Percentiles rank a stretch among this genome's conserved stretches.
Evolutionary conservation across 169 alveolate genomes (phyloP).

Genomic region (Plasmodium knowlesi): DNA sequence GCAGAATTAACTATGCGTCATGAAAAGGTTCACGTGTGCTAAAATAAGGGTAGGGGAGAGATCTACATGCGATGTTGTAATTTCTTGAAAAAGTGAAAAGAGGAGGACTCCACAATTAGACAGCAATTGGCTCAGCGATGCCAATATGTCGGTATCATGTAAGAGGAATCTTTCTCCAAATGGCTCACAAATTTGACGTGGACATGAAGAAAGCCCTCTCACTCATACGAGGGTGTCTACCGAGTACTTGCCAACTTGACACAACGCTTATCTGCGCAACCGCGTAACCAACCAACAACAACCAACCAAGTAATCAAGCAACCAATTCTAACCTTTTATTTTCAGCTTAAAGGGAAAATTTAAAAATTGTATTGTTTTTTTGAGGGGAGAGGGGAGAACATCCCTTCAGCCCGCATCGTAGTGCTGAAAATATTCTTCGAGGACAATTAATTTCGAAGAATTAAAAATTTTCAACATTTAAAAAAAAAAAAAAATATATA

Average conservation of each 20-base stretch:
- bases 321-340: neutral
- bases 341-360: neutral
- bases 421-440: neutral
- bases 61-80: neutral
- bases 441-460: neutral
- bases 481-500: neutral
- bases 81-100: neutral
- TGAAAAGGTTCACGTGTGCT: neutral
- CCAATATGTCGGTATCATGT: neutral
- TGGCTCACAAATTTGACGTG: neutral
- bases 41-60: neutral
- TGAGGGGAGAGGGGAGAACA: neutral
- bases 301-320: neutral
- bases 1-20: neutral
- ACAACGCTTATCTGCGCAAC: no score
- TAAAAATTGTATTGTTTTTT: neutral
- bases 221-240: neutral
- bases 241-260: neutral
- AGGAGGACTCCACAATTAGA: neutral
- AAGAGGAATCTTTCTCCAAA: neutral
- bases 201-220: neutral
- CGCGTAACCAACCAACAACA: no score
- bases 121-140: neutral
- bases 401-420: neutral
- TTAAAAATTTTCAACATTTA: neutral